These are phyloP conservation scores for Guyanaporus albipodus DNA, from an alignment of 768 basidiomycete species.

Conservation along the genomic window DNA sequence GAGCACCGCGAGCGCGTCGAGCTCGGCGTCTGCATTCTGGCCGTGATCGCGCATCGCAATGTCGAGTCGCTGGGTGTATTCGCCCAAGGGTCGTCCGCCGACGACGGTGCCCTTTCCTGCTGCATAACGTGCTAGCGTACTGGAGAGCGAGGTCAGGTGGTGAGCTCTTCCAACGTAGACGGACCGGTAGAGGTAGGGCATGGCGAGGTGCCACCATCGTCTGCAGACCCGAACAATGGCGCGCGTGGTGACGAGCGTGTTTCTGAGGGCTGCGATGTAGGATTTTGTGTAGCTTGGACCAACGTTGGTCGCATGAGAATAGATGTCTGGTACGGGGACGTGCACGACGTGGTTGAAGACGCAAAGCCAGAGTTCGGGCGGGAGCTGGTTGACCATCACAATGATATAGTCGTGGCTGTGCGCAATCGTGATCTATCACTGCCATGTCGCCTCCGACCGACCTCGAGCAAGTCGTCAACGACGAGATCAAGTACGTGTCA, in stretches of 20 bases:
- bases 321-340: slow-evolving; percentile 25
- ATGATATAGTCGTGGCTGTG: too few relatives aligned
- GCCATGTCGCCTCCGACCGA: slow-evolving; percentile 41
- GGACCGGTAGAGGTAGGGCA: slow-evolving; percentile 22
- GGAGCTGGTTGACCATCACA: too few relatives aligned
- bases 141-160: slow-evolving; percentile 18
- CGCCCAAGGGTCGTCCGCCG: slow-evolving; percentile 15
- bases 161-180: slow-evolving; percentile 19
- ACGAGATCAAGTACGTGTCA: slow-evolving; percentile 57
- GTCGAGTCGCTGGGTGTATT: slow-evolving; percentile 24
- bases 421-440: neutral
- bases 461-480: slow-evolving; percentile 51
- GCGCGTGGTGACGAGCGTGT: slow-evolving; percentile 24
- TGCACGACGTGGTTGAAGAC: slow-evolving; percentile 22
- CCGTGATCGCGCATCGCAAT: slow-evolving; percentile 19
- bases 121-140: slow-evolving; percentile 9
- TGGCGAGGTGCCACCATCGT: slow-evolving; percentile 27
- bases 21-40: neutral
- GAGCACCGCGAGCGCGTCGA: slow-evolving; percentile 5
- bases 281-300: slow-evolving; percentile 6
- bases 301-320: slow-evolving; percentile 8
- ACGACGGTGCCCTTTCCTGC: slow-evolving; percentile 8
- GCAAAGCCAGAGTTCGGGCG: slow-evolving; percentile 19
- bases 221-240: slow-evolving; percentile 29
- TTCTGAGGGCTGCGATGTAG: slow-evolving; percentile 7